Conservation (phyloP, 2,329 filamentous ascomycete genomes). For the Sporothrix dimorphospora region DNA sequence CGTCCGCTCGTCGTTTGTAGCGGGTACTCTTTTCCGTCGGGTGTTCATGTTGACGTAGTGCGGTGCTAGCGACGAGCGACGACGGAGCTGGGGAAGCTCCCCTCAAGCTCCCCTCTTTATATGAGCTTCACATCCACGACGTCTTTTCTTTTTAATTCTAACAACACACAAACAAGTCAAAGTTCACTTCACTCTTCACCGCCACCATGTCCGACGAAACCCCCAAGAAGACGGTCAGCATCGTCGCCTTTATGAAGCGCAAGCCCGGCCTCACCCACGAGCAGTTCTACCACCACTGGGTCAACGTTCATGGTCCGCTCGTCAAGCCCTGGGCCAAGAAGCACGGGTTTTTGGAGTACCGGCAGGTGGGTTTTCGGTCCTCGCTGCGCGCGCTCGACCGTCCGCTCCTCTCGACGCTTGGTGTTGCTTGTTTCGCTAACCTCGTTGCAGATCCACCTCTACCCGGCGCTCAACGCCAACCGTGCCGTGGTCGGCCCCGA, state of each 20-base stretch:
- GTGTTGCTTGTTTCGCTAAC: neutral
- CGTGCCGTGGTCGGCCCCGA: slow-evolving; percentile 26
- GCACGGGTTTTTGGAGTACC: slow-evolving; percentile 41
- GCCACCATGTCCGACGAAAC: neutral
- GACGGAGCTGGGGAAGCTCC: no score
- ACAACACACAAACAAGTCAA: neutral
- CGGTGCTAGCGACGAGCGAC: neutral
- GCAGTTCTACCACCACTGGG: slow-evolving; percentile 44
- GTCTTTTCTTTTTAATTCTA: neutral
- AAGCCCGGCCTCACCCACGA: slow-evolving; percentile 38
- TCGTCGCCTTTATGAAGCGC: slow-evolving; percentile 29
- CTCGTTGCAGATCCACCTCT: slow-evolving; percentile 36
- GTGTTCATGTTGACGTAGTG: slow-evolving; percentile 8
- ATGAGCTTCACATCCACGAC: neutral
- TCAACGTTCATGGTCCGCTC: slow-evolving; percentile 41
- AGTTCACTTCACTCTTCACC: neutral
- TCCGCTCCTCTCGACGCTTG: no score
- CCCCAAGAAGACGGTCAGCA: slow-evolving; percentile 17
- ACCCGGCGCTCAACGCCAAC: slow-evolving; percentile 36
- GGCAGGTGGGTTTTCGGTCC: slow-evolving; percentile 36
- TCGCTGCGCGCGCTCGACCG: neutral
- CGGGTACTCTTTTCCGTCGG: slow-evolving; percentile 23
- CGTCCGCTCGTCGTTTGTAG: neutral
- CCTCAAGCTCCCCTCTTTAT: neutral
- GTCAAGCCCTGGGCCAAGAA: slow-evolving; percentile 43